Evolutionary conservation across 2,329 filamentous ascomycete genomes (phyloP), one percentile per base, ranked within the genome.

Genomic region (Talaromyces funiculosus): DNA sequence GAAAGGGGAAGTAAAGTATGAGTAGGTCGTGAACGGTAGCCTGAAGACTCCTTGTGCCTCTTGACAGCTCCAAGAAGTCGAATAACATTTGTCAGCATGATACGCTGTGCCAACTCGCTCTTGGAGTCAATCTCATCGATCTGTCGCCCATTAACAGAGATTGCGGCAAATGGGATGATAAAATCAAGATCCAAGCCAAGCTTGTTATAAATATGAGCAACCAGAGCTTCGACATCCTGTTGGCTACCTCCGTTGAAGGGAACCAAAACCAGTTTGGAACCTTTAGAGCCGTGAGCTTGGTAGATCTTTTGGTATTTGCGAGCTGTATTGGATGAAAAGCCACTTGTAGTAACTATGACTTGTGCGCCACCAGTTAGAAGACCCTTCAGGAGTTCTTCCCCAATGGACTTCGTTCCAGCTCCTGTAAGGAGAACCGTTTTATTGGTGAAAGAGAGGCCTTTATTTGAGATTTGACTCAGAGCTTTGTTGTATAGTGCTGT

Each of bases 251-350:
- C 92, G 77, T 99, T 99, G 85, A 97, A 99, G 53, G 94, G 94
- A 59, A 97, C 94, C 59, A 99, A 93, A 42, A 99, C 91, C 59
- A 99, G 87, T 79, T 97, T 92, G 60, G 94, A 97, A 66, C 93
- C 94, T 66, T 90, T 90, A 63, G 90, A 90, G 70, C 94, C 94
- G 70, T 89, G 96, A 63, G 92, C 90, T 65, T 92, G 89, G 77
- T 97, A 99, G 89, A 97, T 97, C 60, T 90, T 87, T 78, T 99
- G 94, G 79, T 99, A 99, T 80, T 97, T 97, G 79, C 97, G 93
- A 7, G 94, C 97, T 60, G 97, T 94, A 75, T 97, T 89, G 45
- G 91, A 90, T 16, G 94, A 97, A 82, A 94, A 97, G 67, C 94
- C 87, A 71, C 90, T 96, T 18, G 94, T 99, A 12, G 94, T 99